Conservation (phyloP, 208 protist genomes). For the Wallacemonas rigidus region DNA sequence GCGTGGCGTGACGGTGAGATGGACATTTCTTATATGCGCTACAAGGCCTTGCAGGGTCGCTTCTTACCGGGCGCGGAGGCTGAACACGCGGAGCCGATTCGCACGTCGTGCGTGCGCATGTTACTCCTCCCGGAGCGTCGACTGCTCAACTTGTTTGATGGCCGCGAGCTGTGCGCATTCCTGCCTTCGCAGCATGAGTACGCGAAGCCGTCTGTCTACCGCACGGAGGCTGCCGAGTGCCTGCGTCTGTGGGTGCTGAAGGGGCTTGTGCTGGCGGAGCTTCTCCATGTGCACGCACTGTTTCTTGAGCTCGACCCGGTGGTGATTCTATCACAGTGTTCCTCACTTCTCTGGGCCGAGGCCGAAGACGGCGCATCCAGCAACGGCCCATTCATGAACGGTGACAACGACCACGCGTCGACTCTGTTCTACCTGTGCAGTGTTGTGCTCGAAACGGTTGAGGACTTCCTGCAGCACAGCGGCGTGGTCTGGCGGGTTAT, state of each 20-base stretch:
- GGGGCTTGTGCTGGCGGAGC: conserved; percentile 72
- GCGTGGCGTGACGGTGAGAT: conserved; percentile 68
- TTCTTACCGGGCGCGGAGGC: neutral
- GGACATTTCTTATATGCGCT: conserved; percentile 49
- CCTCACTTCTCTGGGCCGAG: conserved; percentile 63
- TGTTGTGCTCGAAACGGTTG: conserved; percentile 83
- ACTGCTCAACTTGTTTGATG: conserved; percentile 34
- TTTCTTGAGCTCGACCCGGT: conserved; percentile 77
- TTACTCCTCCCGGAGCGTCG: conserved; percentile 53
- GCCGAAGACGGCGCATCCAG: neutral
- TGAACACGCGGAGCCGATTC: conserved; percentile 28
- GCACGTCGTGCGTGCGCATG: conserved; percentile 61
- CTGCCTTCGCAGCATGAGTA: conserved; percentile 51
- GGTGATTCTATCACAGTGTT: conserved; percentile 64
- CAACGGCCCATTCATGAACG: no score
- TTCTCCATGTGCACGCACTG: conserved; percentile 60
- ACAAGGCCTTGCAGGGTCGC: conserved; percentile 17
- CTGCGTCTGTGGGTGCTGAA: conserved; percentile 83
- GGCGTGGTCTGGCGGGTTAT: conserved; percentile 81
- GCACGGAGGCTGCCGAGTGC: conserved; percentile 68
- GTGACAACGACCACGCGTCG: no score
- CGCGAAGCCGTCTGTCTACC: conserved; percentile 59
- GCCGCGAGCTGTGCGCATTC: conserved; percentile 52
- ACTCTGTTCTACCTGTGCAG: conserved; percentile 74
- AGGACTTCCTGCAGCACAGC: conserved; percentile 87